phyloP scores from a whole-genome alignment of 2,329 filamentous ascomycete genomes.

The Apiospora phragmitis region DNA sequence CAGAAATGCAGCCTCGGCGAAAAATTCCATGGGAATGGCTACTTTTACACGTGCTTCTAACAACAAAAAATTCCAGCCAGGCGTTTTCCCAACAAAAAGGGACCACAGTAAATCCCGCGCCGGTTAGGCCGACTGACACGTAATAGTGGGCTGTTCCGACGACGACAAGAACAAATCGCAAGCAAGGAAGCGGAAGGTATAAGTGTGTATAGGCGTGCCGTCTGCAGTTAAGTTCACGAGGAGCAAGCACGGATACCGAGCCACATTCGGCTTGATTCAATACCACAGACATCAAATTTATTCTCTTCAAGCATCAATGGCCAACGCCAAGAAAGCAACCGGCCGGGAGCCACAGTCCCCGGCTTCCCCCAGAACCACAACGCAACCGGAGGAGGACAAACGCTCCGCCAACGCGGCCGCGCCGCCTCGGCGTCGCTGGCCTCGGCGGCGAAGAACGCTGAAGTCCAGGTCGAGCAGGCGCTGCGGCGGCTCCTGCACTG shows the following conservation, averaged over 20 bases:
- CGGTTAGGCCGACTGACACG: neutral
- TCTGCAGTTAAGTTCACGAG: neutral
- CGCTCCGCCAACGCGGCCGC: conserved; percentile 28
- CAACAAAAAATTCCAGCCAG: conserved; percentile 8
- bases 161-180: neutral
- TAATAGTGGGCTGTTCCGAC: conserved; percentile 8
- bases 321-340: neutral
- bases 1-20: neutral
- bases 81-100: neutral
- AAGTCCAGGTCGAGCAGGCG: conserved; percentile 40
- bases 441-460: conserved; percentile 33
- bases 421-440: conserved; percentile 22
- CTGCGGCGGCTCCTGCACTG: conserved; percentile 47
- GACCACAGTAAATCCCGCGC: neutral
- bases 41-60: conserved; percentile 3
- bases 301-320: neutral
- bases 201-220: neutral
- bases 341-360: neutral
- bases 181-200: neutral
- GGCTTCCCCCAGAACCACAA: neutral
- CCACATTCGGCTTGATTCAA: neutral
- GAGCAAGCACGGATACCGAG: neutral
- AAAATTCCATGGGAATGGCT: neutral
- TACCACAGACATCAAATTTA: neutral
- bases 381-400: neutral